Evolutionary conservation across 2,329 filamentous ascomycete genomes (phyloP).

Genomic region (Ophiocordyceps sinensis): DNA sequence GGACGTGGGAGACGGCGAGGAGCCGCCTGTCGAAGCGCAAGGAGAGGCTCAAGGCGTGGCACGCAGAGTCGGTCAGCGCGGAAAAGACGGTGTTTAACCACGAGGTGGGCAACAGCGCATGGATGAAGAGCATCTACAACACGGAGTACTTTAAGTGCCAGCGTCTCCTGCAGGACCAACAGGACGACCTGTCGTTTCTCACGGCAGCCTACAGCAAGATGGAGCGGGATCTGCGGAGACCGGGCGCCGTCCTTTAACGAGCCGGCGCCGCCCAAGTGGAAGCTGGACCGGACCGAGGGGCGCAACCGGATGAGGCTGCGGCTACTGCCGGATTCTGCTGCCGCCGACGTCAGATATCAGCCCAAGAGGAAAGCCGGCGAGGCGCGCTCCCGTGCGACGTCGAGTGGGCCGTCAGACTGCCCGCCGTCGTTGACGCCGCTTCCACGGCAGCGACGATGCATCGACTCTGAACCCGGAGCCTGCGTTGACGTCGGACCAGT

Average conservation of each 20-base stretch:
- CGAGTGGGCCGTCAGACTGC: constrained; percentile 6
- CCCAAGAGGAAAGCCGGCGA: constrained; percentile 59
- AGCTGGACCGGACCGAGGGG: constrained; percentile 88
- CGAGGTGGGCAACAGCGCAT: constrained; percentile 73
- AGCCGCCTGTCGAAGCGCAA: constrained; percentile 58
- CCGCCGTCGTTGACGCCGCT: constrained; percentile 6
- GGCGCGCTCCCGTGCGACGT: constrained; percentile 14
- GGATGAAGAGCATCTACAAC: constrained; percentile 90
- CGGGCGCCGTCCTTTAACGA: constrained; percentile 70
- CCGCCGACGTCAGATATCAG: constrained; percentile 59
- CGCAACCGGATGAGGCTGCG: constrained; percentile 88
- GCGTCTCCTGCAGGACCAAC: constrained; percentile 76
- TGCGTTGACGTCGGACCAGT: constrained; percentile 7
- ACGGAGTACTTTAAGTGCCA: constrained; percentile 90
- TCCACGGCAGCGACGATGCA: constrained; percentile 8
- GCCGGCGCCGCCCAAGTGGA: constrained; percentile 58
- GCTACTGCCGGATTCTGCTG: constrained; percentile 62
- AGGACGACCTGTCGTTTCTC: constrained; percentile 74
- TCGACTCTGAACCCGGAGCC: constrained; percentile 10
- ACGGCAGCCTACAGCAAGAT: constrained; percentile 64
- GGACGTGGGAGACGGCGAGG: constrained; percentile 61
- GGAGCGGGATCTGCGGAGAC: constrained; percentile 61
- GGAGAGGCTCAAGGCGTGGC: constrained; percentile 73
- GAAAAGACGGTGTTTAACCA: constrained; percentile 69
- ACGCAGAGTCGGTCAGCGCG: constrained; percentile 48